These are phyloP conservation scores for Austroboletus festivus DNA, from an alignment of 768 basidiomycete species.

Conservation along the genomic window DNA sequence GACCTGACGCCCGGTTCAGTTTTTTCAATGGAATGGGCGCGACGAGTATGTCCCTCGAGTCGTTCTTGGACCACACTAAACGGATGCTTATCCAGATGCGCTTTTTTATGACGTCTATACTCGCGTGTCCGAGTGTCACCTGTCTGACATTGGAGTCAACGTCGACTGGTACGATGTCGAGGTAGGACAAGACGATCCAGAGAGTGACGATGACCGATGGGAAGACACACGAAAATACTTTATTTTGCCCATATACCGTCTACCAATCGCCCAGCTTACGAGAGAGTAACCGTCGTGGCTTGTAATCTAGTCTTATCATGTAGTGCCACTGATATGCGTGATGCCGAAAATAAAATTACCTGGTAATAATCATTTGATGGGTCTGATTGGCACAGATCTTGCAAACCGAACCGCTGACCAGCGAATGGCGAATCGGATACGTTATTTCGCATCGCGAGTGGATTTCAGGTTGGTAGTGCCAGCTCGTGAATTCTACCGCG, in stretches of 20 bases:
- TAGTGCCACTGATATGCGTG: too few species aligned
- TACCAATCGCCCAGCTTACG: constrained; percentile 49
- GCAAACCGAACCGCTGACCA: too few species aligned
- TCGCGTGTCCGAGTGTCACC: constrained; percentile 77
- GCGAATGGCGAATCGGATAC: too few species aligned
- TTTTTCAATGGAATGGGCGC: constrained; percentile 98
- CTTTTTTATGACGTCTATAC: constrained; percentile 92
- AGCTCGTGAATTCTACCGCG: too few species aligned
- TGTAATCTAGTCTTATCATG: neutral
- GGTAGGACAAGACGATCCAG: constrained; percentile 44
- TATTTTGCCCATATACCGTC: constrained; percentile 67
- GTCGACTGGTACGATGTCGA: constrained; percentile 83
- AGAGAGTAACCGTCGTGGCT: constrained; percentile 5
- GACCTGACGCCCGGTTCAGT: constrained; percentile 76
- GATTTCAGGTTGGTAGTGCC: too few species aligned
- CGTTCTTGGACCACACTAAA: too few species aligned
- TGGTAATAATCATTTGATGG: too few species aligned
- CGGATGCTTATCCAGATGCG: constrained; percentile 50
- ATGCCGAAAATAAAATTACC: too few species aligned
- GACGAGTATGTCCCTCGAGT: constrained; percentile 66
- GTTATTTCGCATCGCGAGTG: too few species aligned
- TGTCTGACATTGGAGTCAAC: constrained; percentile 76
- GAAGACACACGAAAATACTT: constrained; percentile 76
- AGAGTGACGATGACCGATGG: constrained; percentile 62
- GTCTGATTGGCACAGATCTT: too few species aligned